Evolutionary conservation across 768 basidiomycete species (phyloP).

Genomic region (Hericium erinaceus): DNA sequence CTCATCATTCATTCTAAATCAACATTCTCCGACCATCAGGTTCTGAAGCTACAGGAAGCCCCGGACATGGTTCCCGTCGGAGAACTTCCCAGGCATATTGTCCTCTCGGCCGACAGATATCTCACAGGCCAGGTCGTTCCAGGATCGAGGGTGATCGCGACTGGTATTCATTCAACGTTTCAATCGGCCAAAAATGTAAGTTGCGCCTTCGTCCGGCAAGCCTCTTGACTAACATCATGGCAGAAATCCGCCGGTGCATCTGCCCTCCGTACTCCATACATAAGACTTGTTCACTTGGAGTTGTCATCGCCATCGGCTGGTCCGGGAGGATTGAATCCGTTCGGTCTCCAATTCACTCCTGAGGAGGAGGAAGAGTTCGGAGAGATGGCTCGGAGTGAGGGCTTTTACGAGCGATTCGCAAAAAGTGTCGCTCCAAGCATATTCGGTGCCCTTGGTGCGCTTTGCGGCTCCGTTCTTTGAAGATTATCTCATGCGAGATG

Average conservation of each 20-base stretch:
- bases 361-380: slow-evolving; percentile 97
- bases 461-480: not conserved
- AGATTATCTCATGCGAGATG: not conserved
- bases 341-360: slow-evolving; percentile 82
- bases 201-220: slow-evolving; percentile 3
- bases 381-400: slow-evolving; percentile 80
- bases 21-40: slow-evolving; percentile 91
- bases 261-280: slow-evolving; percentile 88
- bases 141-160: slow-evolving; percentile 89
- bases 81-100: slow-evolving; percentile 92
- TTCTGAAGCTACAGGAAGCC: slow-evolving; percentile 93
- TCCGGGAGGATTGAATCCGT: slow-evolving; percentile 68
- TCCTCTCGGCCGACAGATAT: slow-evolving; percentile 84
- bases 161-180: slow-evolving; percentile 96
- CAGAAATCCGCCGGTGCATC: slow-evolving; percentile 79
- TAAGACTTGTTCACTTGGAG: slow-evolving; percentile 89
- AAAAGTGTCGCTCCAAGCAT: slow-evolving; percentile 95
- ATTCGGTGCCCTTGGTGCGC: slow-evolving; percentile 82
- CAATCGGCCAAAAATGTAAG: slow-evolving; percentile 78
- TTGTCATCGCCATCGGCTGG: slow-evolving; percentile 69
- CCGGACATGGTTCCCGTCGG: slow-evolving; percentile 99
- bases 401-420: slow-evolving; percentile 89
- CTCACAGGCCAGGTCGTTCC: slow-evolving; percentile 91
- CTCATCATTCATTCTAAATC: slow-evolving; percentile 93
- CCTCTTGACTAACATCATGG: not conserved